Evolutionary conservation across 78 protist species (phyloP), one percentile per base, ranked within the genome.

Genomic region (Planoprotostelium fungivorum): DNA sequence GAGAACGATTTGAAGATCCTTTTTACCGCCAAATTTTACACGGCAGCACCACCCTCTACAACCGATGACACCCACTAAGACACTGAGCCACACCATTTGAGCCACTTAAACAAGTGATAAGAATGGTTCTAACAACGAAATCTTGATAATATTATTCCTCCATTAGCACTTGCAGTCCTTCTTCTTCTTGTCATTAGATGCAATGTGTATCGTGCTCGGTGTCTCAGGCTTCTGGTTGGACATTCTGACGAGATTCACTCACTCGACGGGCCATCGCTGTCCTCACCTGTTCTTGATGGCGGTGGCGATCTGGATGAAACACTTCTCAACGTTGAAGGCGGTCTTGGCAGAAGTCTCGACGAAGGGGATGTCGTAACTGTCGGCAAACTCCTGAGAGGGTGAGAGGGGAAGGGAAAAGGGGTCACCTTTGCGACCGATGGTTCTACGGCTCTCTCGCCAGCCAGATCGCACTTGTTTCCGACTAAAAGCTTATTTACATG

Each of bases 401-500:
- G 73, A 51, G 16, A 5, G 5, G 5, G 73, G 73, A 51, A 51
- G 5, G 5, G 73, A 16, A 51, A 25, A 16, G 73, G 5, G 73
- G 31, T 51, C 73, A 51, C 93, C 89, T 94, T 94, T 31, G 97
- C 97, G 39, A 94, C 86, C 37, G 91, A 90, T 86, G 34, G 89
- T 34, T 97, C 97, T 10, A 95, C 97, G 87, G 87, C 98, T 86
- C 91, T 90, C 95, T 98, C 98, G 39, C 92, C 86, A 35, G 88
- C 90, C 87, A 99, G 93, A 90, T 99, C 99, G 89, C 95, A 83
- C 97, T 99, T 99, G 97, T 99, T 99, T 38, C 99, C 99, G 1
- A 99, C 99, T 38, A 99, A 96, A 37, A 99, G 95, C 94, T 98
- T 98, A 96, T 96, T 97, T 63, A 99, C 99, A 84, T 95, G 94